Conservation (phyloP, 495 filamentous ascomycete species). For the Aspergillus hancockii region DNA sequence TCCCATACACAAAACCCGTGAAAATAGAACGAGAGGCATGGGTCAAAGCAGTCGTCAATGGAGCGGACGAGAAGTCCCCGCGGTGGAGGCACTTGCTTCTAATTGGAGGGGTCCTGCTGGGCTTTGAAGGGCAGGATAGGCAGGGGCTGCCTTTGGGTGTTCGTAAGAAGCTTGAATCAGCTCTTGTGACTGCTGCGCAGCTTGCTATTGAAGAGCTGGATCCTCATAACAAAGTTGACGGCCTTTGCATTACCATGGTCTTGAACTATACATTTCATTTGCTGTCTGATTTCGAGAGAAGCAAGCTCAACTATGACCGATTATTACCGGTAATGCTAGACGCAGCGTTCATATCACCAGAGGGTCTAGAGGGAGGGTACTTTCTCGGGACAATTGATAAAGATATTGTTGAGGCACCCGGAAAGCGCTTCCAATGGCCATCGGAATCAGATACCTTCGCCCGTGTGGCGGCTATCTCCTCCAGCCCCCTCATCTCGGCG, state of each 20-base stretch:
- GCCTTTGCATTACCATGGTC: conserved; percentile 66
- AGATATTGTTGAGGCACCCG: conserved; percentile 64
- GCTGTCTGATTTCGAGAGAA: conserved; percentile 57
- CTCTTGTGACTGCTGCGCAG: conserved; percentile 77
- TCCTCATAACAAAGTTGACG: conserved; percentile 55
- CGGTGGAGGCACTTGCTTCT: conserved; percentile 87
- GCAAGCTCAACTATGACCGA: conserved; percentile 71
- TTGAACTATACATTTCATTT: conserved; percentile 78
- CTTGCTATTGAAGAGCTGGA: conserved; percentile 63
- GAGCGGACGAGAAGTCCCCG: conserved; percentile 79
- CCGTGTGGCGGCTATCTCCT: conserved; percentile 55
- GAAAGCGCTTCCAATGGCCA: conserved; percentile 73
- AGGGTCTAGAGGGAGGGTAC: conserved; percentile 81
- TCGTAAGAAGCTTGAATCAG: conserved; percentile 71
- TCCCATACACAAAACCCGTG: conserved; percentile 45
- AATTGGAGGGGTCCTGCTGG: conserved; percentile 78
- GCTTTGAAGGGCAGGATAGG: conserved; percentile 70
- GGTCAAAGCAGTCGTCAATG: conserved; percentile 79
- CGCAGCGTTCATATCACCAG: conserved; percentile 64
- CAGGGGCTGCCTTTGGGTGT: conserved; percentile 62
- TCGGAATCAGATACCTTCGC: conserved; percentile 58
- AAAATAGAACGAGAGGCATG: conserved; percentile 68
- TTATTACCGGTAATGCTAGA: conserved; percentile 71
- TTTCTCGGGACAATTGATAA: conserved; percentile 77
- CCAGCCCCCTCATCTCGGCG: conserved; percentile 70